phyloP scores from a whole-genome alignment of 306 rosid species.

The Inga leiocalycina region DNA sequence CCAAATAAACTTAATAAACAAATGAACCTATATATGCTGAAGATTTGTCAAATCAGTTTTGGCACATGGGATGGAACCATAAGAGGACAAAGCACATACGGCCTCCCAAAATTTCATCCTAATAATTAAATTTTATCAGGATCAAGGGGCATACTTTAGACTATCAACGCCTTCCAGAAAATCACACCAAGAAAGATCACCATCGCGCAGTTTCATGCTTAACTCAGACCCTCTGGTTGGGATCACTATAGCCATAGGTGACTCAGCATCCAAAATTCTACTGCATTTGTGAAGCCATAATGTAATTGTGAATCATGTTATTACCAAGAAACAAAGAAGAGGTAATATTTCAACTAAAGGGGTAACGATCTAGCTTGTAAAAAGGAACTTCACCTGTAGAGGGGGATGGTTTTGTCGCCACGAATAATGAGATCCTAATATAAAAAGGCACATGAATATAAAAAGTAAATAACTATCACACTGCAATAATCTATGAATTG shows the following conservation, averaged over 20 bases:
- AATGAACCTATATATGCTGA: conserved; percentile 9
- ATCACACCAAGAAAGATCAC: conserved; percentile 81
- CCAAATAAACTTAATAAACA: conserved; percentile 17
- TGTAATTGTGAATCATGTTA: conserved; percentile 46
- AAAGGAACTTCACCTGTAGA: conserved; percentile 70
- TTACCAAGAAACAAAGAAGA: conserved; percentile 24
- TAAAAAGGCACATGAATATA: background rate
- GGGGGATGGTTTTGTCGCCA: conserved; percentile 80
- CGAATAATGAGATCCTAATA: conserved; percentile 85
- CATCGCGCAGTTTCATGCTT: conserved; percentile 67
- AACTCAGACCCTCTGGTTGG: conserved; percentile 58
- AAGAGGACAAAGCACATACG: background rate
- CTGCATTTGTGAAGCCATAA: conserved; percentile 62
- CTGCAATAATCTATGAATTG: conserved; percentile 15
- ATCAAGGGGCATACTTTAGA: conserved; percentile 59
- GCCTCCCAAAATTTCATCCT: conserved; percentile 10
- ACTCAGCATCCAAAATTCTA: conserved; percentile 77
- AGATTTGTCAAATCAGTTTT: conserved; percentile 23
- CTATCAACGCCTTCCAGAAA: conserved; percentile 64
- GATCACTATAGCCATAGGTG: conserved; percentile 81
- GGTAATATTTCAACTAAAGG: conserved; percentile 22
- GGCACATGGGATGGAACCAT: background rate
- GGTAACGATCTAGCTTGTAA: conserved; percentile 17
- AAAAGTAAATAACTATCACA: conserved; percentile 23
- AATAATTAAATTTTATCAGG: conserved; percentile 9